phyloP scores from a whole-genome alignment of 2,329 filamentous ascomycete species.

The Aureobasidium sp. region DNA sequence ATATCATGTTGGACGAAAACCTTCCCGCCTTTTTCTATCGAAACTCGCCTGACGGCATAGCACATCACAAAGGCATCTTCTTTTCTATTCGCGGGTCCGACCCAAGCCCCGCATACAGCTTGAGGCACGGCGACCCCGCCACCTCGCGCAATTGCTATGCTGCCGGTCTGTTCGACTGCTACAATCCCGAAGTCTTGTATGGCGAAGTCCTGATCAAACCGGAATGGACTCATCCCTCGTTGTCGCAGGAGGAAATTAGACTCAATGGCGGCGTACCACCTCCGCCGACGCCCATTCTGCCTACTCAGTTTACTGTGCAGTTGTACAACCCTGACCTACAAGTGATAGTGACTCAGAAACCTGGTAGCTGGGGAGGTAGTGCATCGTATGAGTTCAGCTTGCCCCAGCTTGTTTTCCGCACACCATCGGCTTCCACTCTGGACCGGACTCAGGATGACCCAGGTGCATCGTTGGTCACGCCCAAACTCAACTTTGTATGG shows the following conservation, averaged over 20 bases:
- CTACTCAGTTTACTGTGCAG: slow-evolving; percentile 71
- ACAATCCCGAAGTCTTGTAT: slow-evolving; percentile 71
- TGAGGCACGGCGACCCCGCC: slow-evolving; percentile 65
- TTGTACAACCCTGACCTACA: slow-evolving; percentile 92
- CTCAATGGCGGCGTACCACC: slow-evolving; percentile 56
- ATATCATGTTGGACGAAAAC: slow-evolving; percentile 79
- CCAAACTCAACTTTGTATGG: slow-evolving; percentile 80
- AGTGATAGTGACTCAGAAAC: slow-evolving; percentile 60
- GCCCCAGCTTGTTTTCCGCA: slow-evolving; percentile 73
- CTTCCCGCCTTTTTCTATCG: slow-evolving; percentile 65
- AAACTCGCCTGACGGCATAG: slow-evolving; percentile 39
- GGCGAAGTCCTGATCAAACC: slow-evolving; percentile 79
- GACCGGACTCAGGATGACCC: slow-evolving; percentile 64
- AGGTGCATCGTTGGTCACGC: slow-evolving; percentile 43
- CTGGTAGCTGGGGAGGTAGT: slow-evolving; percentile 70
- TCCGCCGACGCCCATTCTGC: slow-evolving; percentile 63
- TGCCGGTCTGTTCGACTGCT: slow-evolving; percentile 73
- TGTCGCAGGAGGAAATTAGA: slow-evolving; percentile 74
- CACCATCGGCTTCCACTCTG: slow-evolving; percentile 68
- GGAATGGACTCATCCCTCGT: slow-evolving; percentile 73
- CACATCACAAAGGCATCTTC: slow-evolving; percentile 46
- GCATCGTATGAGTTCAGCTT: slow-evolving; percentile 89
- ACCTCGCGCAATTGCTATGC: slow-evolving; percentile 77
- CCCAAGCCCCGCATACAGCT: slow-evolving; percentile 67
- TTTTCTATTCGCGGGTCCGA: slow-evolving; percentile 70